These are phyloP conservation scores for Acer campestre DNA, from an alignment of 345 rosid genomes.

Conservation along the genomic window DNA sequence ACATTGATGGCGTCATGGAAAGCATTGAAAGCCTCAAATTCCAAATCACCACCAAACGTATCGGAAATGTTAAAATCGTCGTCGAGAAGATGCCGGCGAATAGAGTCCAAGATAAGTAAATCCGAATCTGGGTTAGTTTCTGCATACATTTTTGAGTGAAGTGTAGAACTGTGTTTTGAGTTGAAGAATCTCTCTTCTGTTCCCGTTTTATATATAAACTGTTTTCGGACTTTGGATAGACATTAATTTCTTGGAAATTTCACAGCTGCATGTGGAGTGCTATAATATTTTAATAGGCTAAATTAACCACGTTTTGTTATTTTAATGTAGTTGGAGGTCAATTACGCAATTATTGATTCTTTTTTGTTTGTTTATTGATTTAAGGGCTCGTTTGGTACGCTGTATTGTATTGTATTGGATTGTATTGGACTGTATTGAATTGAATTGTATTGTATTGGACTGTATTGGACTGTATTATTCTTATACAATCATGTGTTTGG, in stretches of 20 bases:
- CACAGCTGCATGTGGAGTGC: neutral
- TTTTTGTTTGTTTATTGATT: neutral
- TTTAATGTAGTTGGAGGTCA: neutral
- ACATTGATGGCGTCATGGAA: neutral
- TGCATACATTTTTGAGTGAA: conserved; percentile 13
- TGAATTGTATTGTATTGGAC: no score
- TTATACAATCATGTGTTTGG: no score
- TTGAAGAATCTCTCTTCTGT: neutral
- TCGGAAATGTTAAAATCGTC: conserved; percentile 9
- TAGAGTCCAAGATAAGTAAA: conserved; percentile 28
- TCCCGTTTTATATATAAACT: no score
- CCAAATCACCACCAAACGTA: neutral
- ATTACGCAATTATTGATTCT: no score
- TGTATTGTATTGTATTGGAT: no score
- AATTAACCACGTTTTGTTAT: neutral
- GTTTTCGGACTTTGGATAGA: neutral
- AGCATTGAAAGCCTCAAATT: neutral
- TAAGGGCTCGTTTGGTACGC: no score
- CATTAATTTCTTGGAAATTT: neutral
- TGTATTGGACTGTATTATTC: no score
- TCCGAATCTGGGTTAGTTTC: conserved; percentile 4
- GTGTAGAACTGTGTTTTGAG: neutral
- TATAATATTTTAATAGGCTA: no score
- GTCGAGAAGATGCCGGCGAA: conserved; percentile 30
- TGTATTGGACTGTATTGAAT: no score